Evolutionary conservation across 2,329 filamentous ascomycete species (phyloP).

Genomic region (Pseudocercospora fijiensis): DNA sequence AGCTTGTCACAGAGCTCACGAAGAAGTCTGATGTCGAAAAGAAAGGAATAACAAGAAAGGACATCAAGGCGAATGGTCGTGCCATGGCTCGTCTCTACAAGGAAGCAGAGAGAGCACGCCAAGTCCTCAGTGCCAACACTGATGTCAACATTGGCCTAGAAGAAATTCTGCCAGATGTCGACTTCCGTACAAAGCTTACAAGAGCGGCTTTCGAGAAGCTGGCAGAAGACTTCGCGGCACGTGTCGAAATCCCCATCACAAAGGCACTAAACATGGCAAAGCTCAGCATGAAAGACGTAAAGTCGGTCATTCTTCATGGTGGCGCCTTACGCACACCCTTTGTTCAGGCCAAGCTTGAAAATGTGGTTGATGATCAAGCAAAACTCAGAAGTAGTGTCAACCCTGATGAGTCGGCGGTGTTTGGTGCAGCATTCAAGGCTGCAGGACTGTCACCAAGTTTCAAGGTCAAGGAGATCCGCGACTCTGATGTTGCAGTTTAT

Average conservation of each 20-base stretch:
- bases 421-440: constrained; percentile 91
- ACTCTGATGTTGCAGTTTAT: constrained; percentile 74
- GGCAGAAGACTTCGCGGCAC: constrained; percentile 64
- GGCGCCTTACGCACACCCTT: constrained; percentile 89
- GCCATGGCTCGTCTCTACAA: constrained; percentile 89
- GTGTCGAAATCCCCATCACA: constrained; percentile 68
- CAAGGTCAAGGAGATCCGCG: constrained; percentile 93
- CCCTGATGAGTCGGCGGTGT: constrained; percentile 92
- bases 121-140: constrained; percentile 89
- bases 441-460: constrained; percentile 91
- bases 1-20: constrained; percentile 80
- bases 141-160: constrained; percentile 81
- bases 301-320: constrained; percentile 90
- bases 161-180: constrained; percentile 83
- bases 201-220: constrained; percentile 79
- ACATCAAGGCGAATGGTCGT: constrained; percentile 73
- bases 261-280: constrained; percentile 72
- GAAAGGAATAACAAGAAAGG: constrained; percentile 59
- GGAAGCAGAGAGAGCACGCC: constrained; percentile 81
- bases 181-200: constrained; percentile 87
- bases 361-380: constrained; percentile 65
- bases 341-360: constrained; percentile 84
- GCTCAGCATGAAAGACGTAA: constrained; percentile 71
- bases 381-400: constrained; percentile 95
- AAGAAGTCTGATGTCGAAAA: constrained; percentile 64